A percentile compares a stretch with the other conserved stretches of the same genome.
Evolutionary conservation across 176 grass and related monocot species (phyloP).

Genomic region (Juncus inflexus): DNA sequence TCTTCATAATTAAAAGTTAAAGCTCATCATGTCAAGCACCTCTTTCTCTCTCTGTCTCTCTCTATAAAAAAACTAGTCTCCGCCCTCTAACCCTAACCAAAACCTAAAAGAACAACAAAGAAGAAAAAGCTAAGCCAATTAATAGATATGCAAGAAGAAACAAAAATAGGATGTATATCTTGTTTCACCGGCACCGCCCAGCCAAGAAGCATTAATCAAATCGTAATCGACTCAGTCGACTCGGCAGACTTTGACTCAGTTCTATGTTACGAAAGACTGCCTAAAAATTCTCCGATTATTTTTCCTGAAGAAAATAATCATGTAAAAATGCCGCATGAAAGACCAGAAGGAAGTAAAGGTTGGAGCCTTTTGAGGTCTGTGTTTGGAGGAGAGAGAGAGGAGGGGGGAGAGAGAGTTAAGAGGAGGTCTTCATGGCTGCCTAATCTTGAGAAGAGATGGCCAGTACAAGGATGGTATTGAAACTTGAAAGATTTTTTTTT

Average conservation of each 20-base stretch:
- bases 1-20: too few relatives aligned
- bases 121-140: neutral
- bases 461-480: constrained; percentile 34
- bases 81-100: neutral
- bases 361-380: constrained; percentile 5
- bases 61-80: too few relatives aligned
- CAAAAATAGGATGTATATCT: constrained; percentile 17
- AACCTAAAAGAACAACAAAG: neutral
- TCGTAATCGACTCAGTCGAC: constrained; percentile 6
- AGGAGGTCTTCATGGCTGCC: constrained; percentile 35
- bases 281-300: neutral
- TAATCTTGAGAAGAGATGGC: constrained; percentile 32
- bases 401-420: constrained; percentile 13
- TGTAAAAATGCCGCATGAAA: neutral
- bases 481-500: constrained; percentile 10
- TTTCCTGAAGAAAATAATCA: neutral
- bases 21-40: too few relatives aligned
- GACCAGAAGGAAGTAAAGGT: neutral
- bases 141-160: constrained; percentile 19
- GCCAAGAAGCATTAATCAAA: neutral
- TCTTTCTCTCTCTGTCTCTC: too few relatives aligned
- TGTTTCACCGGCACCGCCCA: constrained; percentile 18
- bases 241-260: neutral
- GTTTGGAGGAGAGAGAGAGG: constrained; percentile 1
- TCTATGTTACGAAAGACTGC: constrained; percentile 12